Evolutionary conservation across 495 filamentous ascomycete genomes (phyloP).

Genomic region (Halenospora varia): DNA sequence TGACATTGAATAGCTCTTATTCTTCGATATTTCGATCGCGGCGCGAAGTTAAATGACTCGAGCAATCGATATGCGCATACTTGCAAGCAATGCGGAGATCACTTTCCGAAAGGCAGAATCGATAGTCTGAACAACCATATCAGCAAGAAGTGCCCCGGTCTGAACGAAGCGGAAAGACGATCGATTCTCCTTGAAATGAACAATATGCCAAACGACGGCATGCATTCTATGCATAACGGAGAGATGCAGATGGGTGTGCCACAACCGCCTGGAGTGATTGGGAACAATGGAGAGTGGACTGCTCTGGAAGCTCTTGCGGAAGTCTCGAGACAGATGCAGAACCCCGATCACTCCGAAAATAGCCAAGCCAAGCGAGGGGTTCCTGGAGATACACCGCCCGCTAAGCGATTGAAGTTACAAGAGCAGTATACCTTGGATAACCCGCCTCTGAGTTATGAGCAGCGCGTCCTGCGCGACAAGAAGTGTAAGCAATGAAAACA

Average conservation of each 20-base stretch:
- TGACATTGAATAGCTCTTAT: conserved; percentile 44
- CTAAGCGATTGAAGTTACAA: conserved; percentile 39
- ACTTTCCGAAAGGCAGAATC: conserved; percentile 79
- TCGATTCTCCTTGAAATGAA: conserved; percentile 59
- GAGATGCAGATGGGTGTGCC: conserved; percentile 33
- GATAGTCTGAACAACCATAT: conserved; percentile 76
- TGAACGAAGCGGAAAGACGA: conserved; percentile 61
- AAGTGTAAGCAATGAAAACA: conserved; percentile 26
- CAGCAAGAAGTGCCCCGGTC: conserved; percentile 75
- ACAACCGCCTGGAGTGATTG: conserved; percentile 33
- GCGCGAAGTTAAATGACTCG: conserved; percentile 74
- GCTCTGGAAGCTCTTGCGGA: conserved; percentile 79
- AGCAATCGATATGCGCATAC: conserved; percentile 86
- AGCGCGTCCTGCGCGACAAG: conserved; percentile 26
- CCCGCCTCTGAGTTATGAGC: conserved; percentile 36
- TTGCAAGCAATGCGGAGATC: conserved; percentile 80
- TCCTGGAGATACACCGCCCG: conserved; percentile 2
- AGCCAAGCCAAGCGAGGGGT: background rate
- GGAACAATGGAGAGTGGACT: conserved; percentile 56
- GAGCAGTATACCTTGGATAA: conserved; percentile 48
- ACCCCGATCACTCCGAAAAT: background rate
- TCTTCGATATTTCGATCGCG: conserved; percentile 77
- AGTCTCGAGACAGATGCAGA: conserved; percentile 53
- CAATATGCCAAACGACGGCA: conserved; percentile 38
- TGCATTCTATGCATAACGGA: conserved; percentile 24